Evolutionary conservation across 257 asterid genomes (phyloP).

Genomic region (Nicotiana noctiflora): DNA sequence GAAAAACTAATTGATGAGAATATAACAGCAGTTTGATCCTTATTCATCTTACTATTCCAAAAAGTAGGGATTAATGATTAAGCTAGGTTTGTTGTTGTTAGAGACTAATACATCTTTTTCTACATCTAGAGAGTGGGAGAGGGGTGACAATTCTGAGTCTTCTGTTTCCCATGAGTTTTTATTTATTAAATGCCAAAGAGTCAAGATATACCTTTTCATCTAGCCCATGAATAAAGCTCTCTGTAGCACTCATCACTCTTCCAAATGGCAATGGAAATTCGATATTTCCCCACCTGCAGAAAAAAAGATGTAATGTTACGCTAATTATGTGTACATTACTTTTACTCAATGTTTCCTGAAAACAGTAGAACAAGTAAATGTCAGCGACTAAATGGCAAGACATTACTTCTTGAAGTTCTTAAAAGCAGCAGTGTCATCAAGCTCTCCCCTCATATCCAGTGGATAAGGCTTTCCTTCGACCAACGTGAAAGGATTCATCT

Average conservation of each 20-base stretch:
- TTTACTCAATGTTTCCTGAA: constrained; percentile 44
- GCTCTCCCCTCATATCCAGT: constrained; percentile 95
- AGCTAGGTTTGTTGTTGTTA: neutral
- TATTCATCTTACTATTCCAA: neutral
- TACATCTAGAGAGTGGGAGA: neutral
- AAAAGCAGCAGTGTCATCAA: constrained; percentile 90
- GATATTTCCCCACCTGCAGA: constrained; percentile 74
- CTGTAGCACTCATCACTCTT: constrained; percentile 79
- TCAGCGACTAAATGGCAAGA: neutral
- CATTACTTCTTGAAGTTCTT: constrained; percentile 85
- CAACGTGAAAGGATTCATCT: constrained; percentile 92
- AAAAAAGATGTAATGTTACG: constrained; percentile 41
- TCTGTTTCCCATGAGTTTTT: neutral
- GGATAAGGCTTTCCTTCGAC: constrained; percentile 89
- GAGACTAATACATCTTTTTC: neutral
- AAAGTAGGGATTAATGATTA: neutral
- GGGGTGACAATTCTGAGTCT: neutral
- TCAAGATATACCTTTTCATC: constrained; percentile 63
- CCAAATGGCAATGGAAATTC: constrained; percentile 91
- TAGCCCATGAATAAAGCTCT: constrained; percentile 72
- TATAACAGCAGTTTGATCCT: neutral
- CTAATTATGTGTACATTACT: constrained; percentile 51
- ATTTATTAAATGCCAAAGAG: neutral
- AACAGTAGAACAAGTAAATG: neutral
- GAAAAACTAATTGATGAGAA: neutral